Conservation (phyloP, 306 rosid species). For the Benincasa hispida region DNA sequence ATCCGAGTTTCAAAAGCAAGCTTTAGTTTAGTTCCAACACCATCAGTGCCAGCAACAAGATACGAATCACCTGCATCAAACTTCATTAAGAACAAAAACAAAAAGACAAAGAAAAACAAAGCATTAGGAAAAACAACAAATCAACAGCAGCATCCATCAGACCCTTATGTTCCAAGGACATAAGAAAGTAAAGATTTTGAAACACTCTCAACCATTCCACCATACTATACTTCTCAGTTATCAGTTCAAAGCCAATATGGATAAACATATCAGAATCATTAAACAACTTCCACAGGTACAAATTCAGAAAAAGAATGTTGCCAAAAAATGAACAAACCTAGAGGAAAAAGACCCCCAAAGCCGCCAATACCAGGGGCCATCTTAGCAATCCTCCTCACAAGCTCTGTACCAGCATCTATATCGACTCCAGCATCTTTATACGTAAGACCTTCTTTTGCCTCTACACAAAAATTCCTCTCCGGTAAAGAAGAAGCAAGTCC, state of each 20-base stretch:
- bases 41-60: conserved; percentile 91
- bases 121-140: neutral
- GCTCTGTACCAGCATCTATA: conserved; percentile 88
- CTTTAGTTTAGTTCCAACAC: conserved; percentile 84
- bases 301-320: neutral
- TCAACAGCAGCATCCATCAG: neutral
- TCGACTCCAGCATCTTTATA: conserved; percentile 88
- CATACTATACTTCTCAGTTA: neutral
- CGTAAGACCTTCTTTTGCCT: conserved; percentile 34
- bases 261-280: neutral
- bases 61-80: conserved; percentile 53
- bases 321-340: conserved; percentile 30
- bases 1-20: conserved; percentile 88
- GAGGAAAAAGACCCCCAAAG: conserved; percentile 82
- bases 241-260: neutral
- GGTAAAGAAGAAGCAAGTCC: conserved; percentile 12
- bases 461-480: conserved; percentile 3
- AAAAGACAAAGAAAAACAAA: neutral
- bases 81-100: neutral
- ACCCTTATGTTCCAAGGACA: neutral
- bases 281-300: neutral
- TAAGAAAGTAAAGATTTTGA: neutral
- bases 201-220: neutral
- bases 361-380: conserved; percentile 96
- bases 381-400: conserved; percentile 68